These are phyloP conservation scores for Tetracentron sinense DNA, from an alignment of 164 flowering plant species.

Conservation along the genomic window DNA sequence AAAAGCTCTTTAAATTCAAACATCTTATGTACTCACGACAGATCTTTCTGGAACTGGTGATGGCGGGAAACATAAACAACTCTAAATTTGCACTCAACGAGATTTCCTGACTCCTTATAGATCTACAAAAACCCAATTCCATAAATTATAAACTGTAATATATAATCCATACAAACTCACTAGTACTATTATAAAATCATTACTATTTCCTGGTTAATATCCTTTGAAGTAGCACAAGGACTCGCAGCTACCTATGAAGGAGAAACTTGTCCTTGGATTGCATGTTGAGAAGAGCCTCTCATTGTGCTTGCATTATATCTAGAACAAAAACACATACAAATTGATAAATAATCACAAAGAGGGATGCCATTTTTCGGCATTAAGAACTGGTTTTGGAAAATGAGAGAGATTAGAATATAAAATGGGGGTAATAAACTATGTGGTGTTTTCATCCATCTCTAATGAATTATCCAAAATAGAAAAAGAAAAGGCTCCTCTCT, in stretches of 20 bases:
- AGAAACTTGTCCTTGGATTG: constrained; percentile 90
- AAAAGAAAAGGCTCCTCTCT: too few relatives aligned
- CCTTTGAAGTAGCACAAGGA: constrained; percentile 53
- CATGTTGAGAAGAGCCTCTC: constrained; percentile 57
- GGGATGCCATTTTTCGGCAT: background rate
- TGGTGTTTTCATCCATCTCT: too few relatives aligned
- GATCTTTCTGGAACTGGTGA: constrained; percentile 83
- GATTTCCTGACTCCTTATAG: constrained; percentile 72
- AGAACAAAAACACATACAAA: constrained; percentile 5
- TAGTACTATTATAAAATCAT: background rate
- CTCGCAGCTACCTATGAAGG: constrained; percentile 57
- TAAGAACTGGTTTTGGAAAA: too few relatives aligned
- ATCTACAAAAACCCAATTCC: constrained; percentile 38
- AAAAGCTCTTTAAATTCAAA: too few relatives aligned
- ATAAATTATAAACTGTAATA: background rate
- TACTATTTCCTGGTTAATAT: constrained; percentile 76
- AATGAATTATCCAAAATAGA: too few relatives aligned
- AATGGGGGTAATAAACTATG: too few relatives aligned
- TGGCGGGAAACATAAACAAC: constrained; percentile 75
- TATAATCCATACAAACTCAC: background rate
- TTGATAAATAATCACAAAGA: background rate
- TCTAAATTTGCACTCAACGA: constrained; percentile 75
- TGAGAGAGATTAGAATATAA: too few relatives aligned
- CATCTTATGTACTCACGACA: constrained; percentile 40
- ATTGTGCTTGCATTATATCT: constrained; percentile 83